Evolutionary conservation across 352 stramenopile genomes (phyloP), one percentile per base, ranked within the genome.

Genomic region (Blastocystis sp.): DNA sequence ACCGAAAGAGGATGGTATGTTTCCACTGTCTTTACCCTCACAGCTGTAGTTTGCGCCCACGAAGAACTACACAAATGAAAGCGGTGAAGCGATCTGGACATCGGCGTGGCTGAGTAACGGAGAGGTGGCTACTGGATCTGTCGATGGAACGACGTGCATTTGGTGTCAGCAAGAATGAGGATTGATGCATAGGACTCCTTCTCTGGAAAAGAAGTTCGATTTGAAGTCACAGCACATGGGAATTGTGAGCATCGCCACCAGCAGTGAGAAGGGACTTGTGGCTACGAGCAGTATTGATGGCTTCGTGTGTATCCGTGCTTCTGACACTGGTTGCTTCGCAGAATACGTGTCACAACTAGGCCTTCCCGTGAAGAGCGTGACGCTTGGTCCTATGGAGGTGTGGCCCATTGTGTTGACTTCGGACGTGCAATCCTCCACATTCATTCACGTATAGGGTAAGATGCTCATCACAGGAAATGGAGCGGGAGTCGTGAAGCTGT

Each of bases 161-260:
- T 39, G 31, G 74, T 85, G n/a, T 33, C 1, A 0, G 2, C 9
- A 29, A 13, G 24, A 19, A 29, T 50, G 21, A 13, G 0, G 31
- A 45, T 41, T 55, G 3, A 55, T 50, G 21, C 3, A n/a, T 35
- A 81, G 74, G 24, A 59, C 74, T 16, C 50, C 74, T 37, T 70
- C 74, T 26, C 50, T 85, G 59, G 74, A 85, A 37, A 67, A 51
- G 55, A 66, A 67, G 26, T 85, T 85, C 50, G 35, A 85, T 41
- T 45, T 85, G 50, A 66, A 85, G 66, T 85, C 74, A 31, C 74
- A 85, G 61, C 74, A 69, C 31, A 85, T 85, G 74, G 74, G 74
- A 66, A 55, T 85, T 69, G 74, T 85, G 26, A 85, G 74, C 59
- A 39, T 85, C 6, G 21, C 74, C 33, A 21, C 41, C n/a, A 85